Percentiles rank a stretch among this genome's conserved stretches.
Evolutionary conservation across 257 asterid species (phyloP).

Genomic region (Vinca minor): DNA sequence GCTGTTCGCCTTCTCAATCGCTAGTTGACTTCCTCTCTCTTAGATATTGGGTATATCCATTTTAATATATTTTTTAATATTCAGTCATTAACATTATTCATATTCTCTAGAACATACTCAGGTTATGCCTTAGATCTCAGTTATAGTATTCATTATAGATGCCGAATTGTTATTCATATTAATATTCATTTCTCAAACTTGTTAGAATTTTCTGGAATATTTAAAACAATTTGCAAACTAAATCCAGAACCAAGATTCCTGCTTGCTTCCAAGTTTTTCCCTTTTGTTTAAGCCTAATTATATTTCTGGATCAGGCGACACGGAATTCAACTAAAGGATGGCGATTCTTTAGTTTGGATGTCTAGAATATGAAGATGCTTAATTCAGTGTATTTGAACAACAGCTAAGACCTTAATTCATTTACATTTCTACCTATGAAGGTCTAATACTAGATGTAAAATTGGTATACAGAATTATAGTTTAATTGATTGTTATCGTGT

Average conservation of each 20-base stretch:
- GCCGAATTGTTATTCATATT: not conserved
- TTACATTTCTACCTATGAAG: not conserved
- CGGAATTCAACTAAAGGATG: not conserved
- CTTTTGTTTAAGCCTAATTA: not conserved
- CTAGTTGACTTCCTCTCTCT: slow-evolving; percentile 62
- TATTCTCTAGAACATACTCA: not conserved
- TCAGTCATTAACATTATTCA: not conserved
- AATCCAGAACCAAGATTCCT: not conserved
- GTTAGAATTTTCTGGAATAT: not conserved
- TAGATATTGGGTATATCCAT: slow-evolving; percentile 72
- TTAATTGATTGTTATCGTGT: not conserved
- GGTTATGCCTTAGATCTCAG: not conserved
- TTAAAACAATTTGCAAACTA: not conserved
- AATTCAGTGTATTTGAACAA: not conserved
- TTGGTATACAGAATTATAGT: not conserved
- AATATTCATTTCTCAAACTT: not conserved
- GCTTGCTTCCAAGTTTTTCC: not conserved
- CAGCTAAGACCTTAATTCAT: not conserved
- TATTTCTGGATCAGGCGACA: not conserved
- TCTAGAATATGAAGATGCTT: not conserved
- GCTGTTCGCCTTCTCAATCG: slow-evolving; percentile 58
- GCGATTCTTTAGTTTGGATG: not conserved
- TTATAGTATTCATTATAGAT: not conserved
- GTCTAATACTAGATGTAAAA: not conserved
- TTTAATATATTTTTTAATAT: not conserved